A percentile compares a stretch with the other conserved stretches of the same genome.
Evolutionary conservation across 108 stramenopile species (phyloP).

Genomic region (Pseudonitzschia multistriata): DNA sequence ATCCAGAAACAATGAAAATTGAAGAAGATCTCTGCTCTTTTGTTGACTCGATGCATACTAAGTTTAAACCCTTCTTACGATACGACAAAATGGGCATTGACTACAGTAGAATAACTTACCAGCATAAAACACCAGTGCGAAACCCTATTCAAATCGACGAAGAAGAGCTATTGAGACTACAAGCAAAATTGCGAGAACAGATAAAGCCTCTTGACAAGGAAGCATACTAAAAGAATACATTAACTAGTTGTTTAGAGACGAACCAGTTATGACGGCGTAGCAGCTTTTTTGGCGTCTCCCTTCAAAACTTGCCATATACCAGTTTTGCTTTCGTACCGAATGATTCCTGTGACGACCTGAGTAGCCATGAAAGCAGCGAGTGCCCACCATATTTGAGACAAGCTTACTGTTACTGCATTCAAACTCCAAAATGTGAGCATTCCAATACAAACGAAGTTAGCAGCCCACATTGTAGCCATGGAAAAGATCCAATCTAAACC

Average conservation of each 20-base stretch:
- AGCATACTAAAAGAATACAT: background rate
- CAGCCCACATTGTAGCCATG: constrained; percentile 87
- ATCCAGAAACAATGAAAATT: constrained; percentile 36
- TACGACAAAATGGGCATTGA: constrained; percentile 61
- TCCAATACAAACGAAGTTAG: constrained; percentile 78
- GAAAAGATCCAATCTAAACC: constrained; percentile 89
- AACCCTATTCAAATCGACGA: background rate
- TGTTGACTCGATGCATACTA: constrained; percentile 45
- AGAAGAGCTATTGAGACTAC: constrained; percentile 5
- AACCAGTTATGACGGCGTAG: background rate
- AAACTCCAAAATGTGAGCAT: constrained; percentile 49
- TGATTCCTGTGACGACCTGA: constrained; percentile 69
- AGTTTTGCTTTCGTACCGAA: constrained; percentile 67
- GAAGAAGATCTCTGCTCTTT: constrained; percentile 59
- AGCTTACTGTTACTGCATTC: constrained; percentile 29
- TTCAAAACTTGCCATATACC: constrained; percentile 67
- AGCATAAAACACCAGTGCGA: constrained; percentile 25
- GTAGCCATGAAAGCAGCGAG: constrained; percentile 85
- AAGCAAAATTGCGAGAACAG: background rate
- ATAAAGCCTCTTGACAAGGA: background rate
- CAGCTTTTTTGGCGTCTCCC: constrained; percentile 9
- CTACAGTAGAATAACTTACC: constrained; percentile 47
- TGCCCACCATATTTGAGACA: constrained; percentile 86
- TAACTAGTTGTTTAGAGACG: background rate
- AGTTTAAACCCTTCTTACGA: constrained; percentile 38